phyloP scores from a whole-genome alignment of 495 filamentous ascomycete species.

The Platismatia glauca region DNA sequence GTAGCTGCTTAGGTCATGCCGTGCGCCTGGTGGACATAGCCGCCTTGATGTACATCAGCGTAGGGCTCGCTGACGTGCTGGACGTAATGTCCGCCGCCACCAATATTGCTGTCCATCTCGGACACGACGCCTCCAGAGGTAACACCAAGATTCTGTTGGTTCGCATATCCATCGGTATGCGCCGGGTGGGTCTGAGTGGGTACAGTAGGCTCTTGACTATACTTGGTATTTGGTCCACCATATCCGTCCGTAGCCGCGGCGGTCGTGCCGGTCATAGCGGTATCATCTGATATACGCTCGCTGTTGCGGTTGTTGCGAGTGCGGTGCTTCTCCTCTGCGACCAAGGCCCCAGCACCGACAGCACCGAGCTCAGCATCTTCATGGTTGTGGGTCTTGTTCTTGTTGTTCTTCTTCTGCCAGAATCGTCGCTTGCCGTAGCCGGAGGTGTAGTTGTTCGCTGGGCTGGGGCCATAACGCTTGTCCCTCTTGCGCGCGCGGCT shows the following conservation, averaged over 20 bases:
- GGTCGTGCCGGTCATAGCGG: constrained; percentile 21
- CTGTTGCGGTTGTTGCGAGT: constrained; percentile 13
- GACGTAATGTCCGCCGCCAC: not conserved
- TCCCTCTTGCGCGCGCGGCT: constrained; percentile 66
- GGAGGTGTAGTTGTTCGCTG: constrained; percentile 68
- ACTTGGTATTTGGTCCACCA: constrained; percentile 21
- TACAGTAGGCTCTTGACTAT: constrained; percentile 1
- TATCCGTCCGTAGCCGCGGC: constrained; percentile 9
- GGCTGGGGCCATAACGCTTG: constrained; percentile 68
- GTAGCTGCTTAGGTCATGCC: not conserved
- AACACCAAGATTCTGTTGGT: not conserved
- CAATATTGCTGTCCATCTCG: constrained; percentile 7
- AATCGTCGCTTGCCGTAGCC: constrained; percentile 42
- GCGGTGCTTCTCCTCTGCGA: constrained; percentile 17
- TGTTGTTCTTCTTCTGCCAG: constrained; percentile 22
- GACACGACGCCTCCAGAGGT: not conserved
- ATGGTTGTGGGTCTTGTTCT: constrained; percentile 9
- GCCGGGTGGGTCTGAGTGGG: not conserved
- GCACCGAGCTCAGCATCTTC: constrained; percentile 20
- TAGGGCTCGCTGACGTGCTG: constrained; percentile 14
- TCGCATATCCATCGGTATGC: not conserved
- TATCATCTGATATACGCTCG: constrained; percentile 20
- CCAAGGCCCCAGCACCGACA: constrained; percentile 18
- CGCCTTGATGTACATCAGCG: constrained; percentile 12
- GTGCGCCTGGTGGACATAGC: constrained; percentile 9